Conservation (phyloP, 352 stramenopile genomes). For the Globisporangium iwayamae region DNA sequence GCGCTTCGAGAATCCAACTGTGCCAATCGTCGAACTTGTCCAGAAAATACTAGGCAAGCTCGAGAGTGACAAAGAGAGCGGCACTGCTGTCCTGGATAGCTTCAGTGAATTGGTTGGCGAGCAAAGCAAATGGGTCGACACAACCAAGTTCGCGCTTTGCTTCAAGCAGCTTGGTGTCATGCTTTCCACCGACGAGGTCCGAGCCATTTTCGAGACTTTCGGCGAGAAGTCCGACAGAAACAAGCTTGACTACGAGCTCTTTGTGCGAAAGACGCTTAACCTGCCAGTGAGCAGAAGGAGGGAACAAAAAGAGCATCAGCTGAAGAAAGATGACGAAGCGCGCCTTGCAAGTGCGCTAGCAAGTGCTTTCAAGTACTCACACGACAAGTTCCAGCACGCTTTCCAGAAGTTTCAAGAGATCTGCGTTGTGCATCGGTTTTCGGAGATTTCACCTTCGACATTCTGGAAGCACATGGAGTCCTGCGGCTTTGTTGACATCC, state of each 20-base stretch:
- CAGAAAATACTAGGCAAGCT: conserved; percentile 19
- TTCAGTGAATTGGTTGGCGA: conserved; percentile 16
- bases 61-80: conserved; percentile 5
- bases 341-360: conserved; percentile 26
- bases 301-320: conserved; percentile 6
- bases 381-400: conserved; percentile 25
- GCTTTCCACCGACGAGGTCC: conserved; percentile 23
- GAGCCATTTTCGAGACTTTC: conserved; percentile 24
- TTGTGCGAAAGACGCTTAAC: conserved; percentile 18
- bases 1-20: conserved; percentile 14
- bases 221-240: conserved; percentile 17
- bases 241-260: conserved; percentile 25
- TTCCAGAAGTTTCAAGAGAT: conserved; percentile 44
- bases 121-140: conserved; percentile 17
- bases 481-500: conserved; percentile 35
- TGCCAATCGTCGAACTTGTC: conserved; percentile 12
- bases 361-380: conserved; percentile 29
- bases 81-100: conserved; percentile 17
- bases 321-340: conserved; percentile 29
- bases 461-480: conserved; percentile 52
- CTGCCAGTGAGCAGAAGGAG: conserved; percentile 3
- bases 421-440: conserved; percentile 46
- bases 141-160: conserved; percentile 22
- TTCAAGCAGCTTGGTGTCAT: conserved; percentile 28
- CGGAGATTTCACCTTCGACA: conserved; percentile 22